phyloP scores from a whole-genome alignment of 192 early-diverging fungal species.

The Pilaira anomala region DNA sequence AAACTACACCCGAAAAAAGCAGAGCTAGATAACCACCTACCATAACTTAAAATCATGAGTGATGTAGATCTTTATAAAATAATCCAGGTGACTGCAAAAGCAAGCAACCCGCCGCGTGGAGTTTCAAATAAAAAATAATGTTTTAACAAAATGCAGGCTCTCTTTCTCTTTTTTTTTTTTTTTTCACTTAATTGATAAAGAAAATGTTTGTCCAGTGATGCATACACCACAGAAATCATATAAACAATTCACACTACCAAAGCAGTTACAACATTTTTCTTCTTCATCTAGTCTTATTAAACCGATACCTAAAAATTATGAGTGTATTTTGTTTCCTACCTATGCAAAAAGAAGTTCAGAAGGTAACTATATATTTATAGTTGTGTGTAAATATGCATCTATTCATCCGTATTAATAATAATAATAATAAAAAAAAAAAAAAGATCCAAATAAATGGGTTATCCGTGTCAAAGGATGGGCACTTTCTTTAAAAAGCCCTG shows the following conservation, averaged over 20 bases:
- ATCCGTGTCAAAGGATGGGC: slow-evolving; percentile 36
- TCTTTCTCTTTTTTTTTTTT: slow-evolving; percentile 6
- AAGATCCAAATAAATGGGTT: slow-evolving; percentile 31
- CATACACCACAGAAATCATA: background rate
- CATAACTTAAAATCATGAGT: too few relatives aligned
- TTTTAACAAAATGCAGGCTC: too few relatives aligned
- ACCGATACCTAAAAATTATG: background rate
- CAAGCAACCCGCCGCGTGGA: too few relatives aligned
- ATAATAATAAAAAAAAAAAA: background rate
- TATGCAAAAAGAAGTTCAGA: slow-evolving; percentile 40
- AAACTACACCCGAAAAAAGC: too few relatives aligned
- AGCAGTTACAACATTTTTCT: background rate
- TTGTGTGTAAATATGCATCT: background rate
- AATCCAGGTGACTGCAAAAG: too few relatives aligned
- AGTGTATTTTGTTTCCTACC: slow-evolving; percentile 49
- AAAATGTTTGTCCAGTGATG: background rate
- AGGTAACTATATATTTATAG: too few relatives aligned
- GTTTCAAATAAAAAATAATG: too few relatives aligned
- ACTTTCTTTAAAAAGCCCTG: slow-evolving; percentile 27
- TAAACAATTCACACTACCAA: background rate
- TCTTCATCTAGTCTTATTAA: too few relatives aligned
- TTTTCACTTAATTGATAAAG: background rate
- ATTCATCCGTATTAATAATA: background rate
- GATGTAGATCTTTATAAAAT: too few relatives aligned
- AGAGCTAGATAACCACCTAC: too few relatives aligned